Evolutionary conservation across 2,329 filamentous ascomycete genomes (phyloP), one percentile per base, ranked within the genome.

Genomic region (Ciborinia camelliae): DNA sequence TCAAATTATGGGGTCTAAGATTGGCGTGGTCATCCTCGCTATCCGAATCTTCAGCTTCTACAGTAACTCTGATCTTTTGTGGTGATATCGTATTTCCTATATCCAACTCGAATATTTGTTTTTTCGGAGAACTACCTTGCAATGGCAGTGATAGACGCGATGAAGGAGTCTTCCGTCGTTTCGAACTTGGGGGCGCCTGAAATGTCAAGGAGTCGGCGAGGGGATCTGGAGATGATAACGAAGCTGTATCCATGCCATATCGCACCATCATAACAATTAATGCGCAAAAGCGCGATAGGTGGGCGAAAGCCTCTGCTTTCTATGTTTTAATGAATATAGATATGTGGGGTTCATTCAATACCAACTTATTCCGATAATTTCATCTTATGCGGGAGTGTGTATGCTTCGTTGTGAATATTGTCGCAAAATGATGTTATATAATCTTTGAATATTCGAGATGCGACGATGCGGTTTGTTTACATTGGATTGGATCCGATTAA

Each of bases 71-170:
- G 55, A 76, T 72, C 65, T 74, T 76, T 62, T 75, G 74, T 23
- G 74, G 73, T 35, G 74, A 74, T 39, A 75, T 26, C n/a, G 70
- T 64, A 57, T 73, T 71, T 62, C 74, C 74, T 15, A 76, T 71
- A 63, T 76, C 73, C 55, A 76, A 64, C 41, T 76, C 69, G 54
- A 76, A 76, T 6, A 70, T 75, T 65, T 75, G 73, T 61, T 75
- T 76, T 35, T 69, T 74, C 20, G 74, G 74, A 43, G 73, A 75
- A 59, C 69, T 74, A 28, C 68, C 66, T 60, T 68, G 68, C 28
- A 68, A 59, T 45, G 71, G 69, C 5, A 74, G 65, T 39, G 71
- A 73, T 1, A 68, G 67, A 58, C 68, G 65, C 47, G 63, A 62
- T 55, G 61, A 66, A 15, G 70, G 67, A 41, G 68, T 63, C 48